A percentile compares a stretch with the other conserved stretches of the same genome.
These are phyloP conservation scores for Raffaelea deltoideospora DNA, from an alignment of 2,329 filamentous ascomycete genomes.

Conservation along the genomic window DNA sequence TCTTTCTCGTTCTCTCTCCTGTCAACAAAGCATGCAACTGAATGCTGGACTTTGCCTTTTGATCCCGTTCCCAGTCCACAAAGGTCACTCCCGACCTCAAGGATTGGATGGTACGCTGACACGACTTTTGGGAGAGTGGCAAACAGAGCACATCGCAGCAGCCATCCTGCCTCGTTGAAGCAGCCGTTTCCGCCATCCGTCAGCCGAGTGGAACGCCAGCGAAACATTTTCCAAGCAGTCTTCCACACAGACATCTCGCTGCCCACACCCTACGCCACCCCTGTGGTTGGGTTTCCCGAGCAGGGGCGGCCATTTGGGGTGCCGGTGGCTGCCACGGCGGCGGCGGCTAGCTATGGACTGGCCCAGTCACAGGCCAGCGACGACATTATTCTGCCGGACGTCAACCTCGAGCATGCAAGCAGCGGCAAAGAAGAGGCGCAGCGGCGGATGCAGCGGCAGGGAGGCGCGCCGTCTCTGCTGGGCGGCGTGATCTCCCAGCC, in stretches of 20 bases:
- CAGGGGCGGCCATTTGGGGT: slow-evolving; percentile 32
- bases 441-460: background rate
- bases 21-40: background rate
- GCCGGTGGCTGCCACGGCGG: slow-evolving; percentile 8
- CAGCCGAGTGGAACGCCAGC: slow-evolving; percentile 28
- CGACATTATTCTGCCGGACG: slow-evolving; percentile 8
- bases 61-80: background rate
- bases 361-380: slow-evolving; percentile 6
- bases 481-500: too few species aligned
- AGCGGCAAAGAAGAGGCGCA: background rate
- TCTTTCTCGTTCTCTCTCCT: too few species aligned
- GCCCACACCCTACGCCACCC: slow-evolving; percentile 19
- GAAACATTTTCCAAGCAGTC: slow-evolving; percentile 38
- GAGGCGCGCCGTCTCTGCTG: too few species aligned
- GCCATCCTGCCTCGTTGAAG: background rate
- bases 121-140: too few species aligned
- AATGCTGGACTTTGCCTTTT: background rate
- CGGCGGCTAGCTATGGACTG: background rate
- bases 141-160: background rate
- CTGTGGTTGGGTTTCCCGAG: slow-evolving; percentile 21
- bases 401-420: background rate
- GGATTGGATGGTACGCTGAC: too few species aligned
- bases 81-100: too few species aligned
- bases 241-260: slow-evolving; percentile 36
- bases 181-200: slow-evolving; percentile 17